phyloP scores from a whole-genome alignment of 2,329 filamentous ascomycete genomes.

The Nemania sp. region DNA sequence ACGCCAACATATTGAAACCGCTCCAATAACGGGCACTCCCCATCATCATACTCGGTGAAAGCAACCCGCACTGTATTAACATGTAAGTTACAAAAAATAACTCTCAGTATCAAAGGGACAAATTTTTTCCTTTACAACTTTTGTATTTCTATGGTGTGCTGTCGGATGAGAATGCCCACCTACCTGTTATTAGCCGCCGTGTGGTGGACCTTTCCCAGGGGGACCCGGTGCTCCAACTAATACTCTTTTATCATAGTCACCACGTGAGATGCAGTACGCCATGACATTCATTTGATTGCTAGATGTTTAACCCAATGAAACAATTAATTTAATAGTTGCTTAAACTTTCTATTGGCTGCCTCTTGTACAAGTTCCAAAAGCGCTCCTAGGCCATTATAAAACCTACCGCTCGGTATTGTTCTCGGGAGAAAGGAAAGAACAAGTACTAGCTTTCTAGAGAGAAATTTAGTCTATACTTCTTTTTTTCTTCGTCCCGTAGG shows the following conservation, averaged over 20 bases:
- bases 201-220: constrained; percentile 13
- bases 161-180: neutral
- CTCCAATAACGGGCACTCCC: neutral
- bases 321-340: neutral
- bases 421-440: neutral
- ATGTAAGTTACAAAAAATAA: neutral
- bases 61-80: neutral
- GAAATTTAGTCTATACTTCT: neutral
- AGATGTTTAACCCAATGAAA: neutral
- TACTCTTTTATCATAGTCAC: constrained; percentile 18
- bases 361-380: neutral
- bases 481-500: neutral
- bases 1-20: constrained; percentile 1
- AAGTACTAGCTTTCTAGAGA: neutral
- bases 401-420: neutral
- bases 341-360: neutral
- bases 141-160: neutral
- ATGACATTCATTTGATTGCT: constrained; percentile 6
- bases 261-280: neutral
- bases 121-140: neutral
- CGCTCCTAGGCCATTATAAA: neutral
- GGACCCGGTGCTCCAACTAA: constrained; percentile 1
- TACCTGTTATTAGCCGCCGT: neutral
- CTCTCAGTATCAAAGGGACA: neutral
- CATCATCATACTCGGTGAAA: neutral